phyloP scores from a whole-genome alignment of 2,329 filamentous ascomycete species.

The Cordyceps tenuipes region DNA sequence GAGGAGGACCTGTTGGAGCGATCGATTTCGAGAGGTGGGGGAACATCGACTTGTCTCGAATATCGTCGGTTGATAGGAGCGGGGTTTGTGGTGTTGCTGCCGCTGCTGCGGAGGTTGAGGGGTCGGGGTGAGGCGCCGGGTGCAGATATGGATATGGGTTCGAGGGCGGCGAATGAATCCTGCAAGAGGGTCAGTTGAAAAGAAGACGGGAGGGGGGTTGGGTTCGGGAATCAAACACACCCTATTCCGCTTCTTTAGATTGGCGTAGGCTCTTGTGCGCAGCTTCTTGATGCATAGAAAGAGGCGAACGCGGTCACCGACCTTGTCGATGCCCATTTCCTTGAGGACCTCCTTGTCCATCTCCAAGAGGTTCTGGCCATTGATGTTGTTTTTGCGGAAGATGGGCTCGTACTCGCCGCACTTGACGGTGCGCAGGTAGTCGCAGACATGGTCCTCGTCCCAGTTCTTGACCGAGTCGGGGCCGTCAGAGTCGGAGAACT shows the following conservation, averaged over 20 bases:
- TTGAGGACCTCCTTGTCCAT: slow-evolving; percentile 95
- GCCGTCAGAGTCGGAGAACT: slow-evolving; percentile 77
- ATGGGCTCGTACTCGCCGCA: slow-evolving; percentile 89
- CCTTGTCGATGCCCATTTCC: slow-evolving; percentile 97
- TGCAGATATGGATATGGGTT: slow-evolving; percentile 40
- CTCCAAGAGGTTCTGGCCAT: slow-evolving; percentile 90
- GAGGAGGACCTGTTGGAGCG: slow-evolving; percentile 15
- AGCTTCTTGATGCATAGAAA: slow-evolving; percentile 79
- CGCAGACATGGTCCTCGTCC: slow-evolving; percentile 85
- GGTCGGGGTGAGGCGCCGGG: slow-evolving; percentile 41
- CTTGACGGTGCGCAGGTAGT: slow-evolving; percentile 85
- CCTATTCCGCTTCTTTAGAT: slow-evolving; percentile 76
- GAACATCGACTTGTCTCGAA: slow-evolving; percentile 51
- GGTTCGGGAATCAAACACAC: slow-evolving; percentile 41
- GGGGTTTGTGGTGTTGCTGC: slow-evolving; percentile 23
- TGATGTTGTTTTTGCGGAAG: slow-evolving; percentile 91
- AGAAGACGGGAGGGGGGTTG: neutral
- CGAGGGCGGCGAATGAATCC: slow-evolving; percentile 78
- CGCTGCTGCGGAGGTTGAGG: slow-evolving; percentile 45
- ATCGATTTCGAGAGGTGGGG: slow-evolving; percentile 32
- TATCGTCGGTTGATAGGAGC: slow-evolving; percentile 48
- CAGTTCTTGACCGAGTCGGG: slow-evolving; percentile 73
- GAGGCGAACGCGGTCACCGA: slow-evolving; percentile 89
- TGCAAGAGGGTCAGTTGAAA: slow-evolving; percentile 25
- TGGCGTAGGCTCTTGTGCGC: slow-evolving; percentile 65